Base-by-base conservation (phyloP, 305 asterid genomes). In the Fraxinus xanthoxyloides region DNA sequence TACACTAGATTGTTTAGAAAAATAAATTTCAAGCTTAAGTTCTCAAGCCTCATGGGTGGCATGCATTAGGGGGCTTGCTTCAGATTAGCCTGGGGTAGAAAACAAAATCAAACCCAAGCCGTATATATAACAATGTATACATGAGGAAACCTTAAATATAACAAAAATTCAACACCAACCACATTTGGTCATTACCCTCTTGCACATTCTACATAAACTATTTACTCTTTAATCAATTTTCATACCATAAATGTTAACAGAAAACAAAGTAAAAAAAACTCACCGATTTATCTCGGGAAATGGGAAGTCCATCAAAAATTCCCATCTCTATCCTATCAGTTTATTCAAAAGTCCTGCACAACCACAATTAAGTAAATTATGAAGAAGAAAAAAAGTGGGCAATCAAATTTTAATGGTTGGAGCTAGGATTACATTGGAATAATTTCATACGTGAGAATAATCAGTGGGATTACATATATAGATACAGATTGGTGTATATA, bases 241-340 rank as follows among this genome's bases (percentile, higher is more conserved):
- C 34, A 28, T 15, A 4, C 40, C 63, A 21, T 40, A 81, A 75
- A 46, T 46, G 19, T 13, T 51, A 61, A 61, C 35, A 23, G 54
- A 77, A 78, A 83, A 38, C 31, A 30, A 36, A 8, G 38, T 74
- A 54, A 5, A 54, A 54, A 89, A 40, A 40, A 40, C 98, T 91
- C 87, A 94, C 99, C 81, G 92, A 90, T 92, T 96, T 94, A 43
- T 93, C 98, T 36, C 86, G 89, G 74, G 99, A 89, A 87, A 96
- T 87, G 59, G 99, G 99, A 80, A 96, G 92, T 51, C 98, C 98
- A 79, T 94, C 98, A 84, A 96, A 93, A 78, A 90, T 87, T 78
- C 97, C 95, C 99, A 96, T 96, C 92, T 87, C 82, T 81, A 87
- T 81, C 84, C 48, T 87, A 74, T 79, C 87, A 88, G 90, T 93